Evolutionary conservation across 805 yeast genomes (phyloP), one percentile per base, ranked within the genome.

Genomic region (Phaffomyces opuntiae): DNA sequence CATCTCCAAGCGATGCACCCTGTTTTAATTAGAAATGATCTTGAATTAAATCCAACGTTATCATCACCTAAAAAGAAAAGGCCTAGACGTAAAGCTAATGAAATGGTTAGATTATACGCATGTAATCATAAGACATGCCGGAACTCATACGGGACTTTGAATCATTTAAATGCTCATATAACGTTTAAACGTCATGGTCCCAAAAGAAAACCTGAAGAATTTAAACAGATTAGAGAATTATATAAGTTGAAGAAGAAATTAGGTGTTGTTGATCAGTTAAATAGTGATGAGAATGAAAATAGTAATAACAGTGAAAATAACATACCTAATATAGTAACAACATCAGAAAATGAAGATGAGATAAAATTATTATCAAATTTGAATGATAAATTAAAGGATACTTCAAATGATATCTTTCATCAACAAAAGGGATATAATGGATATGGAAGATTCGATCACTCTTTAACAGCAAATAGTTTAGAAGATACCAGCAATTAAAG

Each of bases 91-190:
- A 73, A 71, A 46, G 76, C 73, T 41, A 71, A 73, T 45, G 82
- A 78, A 55, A 75, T 78, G 54, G 80, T 75, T 48, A 67, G 83
- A 40, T 52, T 76, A 5, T 78, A 78, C 57, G 64, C 62, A 21
- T 78, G 83, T 57, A 74, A 66, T 43, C 70, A 56, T 51, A 60
- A 62, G 25, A 66, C 65, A 11, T 78, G 83, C 49, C 60, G 65
- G 8, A 78, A 78, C 60, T 73, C 76, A 9, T 78, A 78, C 53
- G 83, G 83, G 13, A 78, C 83, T 5, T 65, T 78, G 36, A 78
- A 78, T 55, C 83, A 78, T 56, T 61, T 78, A 33, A 78, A 78
- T 52, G 77, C 81, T 13, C 83, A 78, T 54, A 74, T 78, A 34
- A 54, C 67, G 1, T 65, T 73, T 50, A 81, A 78, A 48, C 66